Base-by-base conservation (phyloP, 345 rosid species). In the Hypericum perforatum region DNA sequence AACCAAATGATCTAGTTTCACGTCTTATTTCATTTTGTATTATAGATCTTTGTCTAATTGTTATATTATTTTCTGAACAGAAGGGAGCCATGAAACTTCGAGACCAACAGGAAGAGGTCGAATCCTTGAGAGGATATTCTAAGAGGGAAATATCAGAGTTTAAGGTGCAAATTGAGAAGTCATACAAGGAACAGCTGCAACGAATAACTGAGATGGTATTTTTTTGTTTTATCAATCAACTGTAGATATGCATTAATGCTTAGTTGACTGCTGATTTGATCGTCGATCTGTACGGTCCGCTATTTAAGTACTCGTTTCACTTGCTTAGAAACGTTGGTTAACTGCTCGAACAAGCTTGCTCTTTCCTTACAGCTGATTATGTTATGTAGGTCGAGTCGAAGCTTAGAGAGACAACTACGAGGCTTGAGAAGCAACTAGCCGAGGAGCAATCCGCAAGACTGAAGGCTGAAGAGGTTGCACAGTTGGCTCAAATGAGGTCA, bases 361-460 rank as follows among this genome's bases (percentile, higher is more conserved):
- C 13, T 37, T 9, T 29, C 11, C 3, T 7, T 13, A 22, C 32
- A 13, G 13, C 15, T 46, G 49, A 12, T 46, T 0, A 4, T 13
- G 22, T 46, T 16, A 46, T 7, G 16, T 36, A 91, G 98, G 86
- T 87, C 42, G 96, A 87, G 76, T 63, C 66, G 29, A 91, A 83
- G 76, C 88, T 91, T 60, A 74, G 60, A 54, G 96, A 87, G 69
- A 71, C 84, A 7, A 77, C 89, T 2, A 59, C 16, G 5, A 76
- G 75, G 69, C 77, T 91, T n/a, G 96, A 91, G 64, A 82, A 61
- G 57, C 81, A 22, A 4, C 32, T 22, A 4, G 82, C 82, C 2
- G 90, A 76, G 63, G 98, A 91, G 69, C 88, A 85, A 62, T 87
- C 87, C 2, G 94, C 94, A 10, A 69, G 95, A 58, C 68, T 77